A percentile compares a stretch with the other conserved stretches of the same genome.
phyloP scores from a whole-genome alignment of 441 rosid species.

The Brassica balearica region DNA sequence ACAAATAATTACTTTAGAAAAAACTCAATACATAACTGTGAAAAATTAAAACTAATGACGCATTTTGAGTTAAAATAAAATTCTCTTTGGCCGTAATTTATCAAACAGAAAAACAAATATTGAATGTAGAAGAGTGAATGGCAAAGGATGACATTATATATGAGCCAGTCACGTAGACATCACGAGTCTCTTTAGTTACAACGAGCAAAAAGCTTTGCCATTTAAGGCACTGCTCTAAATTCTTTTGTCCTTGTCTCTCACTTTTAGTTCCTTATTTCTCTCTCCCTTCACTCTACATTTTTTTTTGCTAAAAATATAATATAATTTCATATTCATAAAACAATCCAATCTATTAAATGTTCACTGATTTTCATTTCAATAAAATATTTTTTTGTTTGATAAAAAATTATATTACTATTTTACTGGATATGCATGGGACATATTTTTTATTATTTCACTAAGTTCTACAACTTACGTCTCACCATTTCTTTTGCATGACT shows the following conservation, averaged over 20 bases:
- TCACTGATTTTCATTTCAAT: not conserved
- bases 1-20: not conserved
- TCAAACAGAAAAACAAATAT: not conserved
- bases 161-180: slow-evolving; percentile 41
- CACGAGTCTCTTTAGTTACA: slow-evolving; percentile 45
- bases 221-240: slow-evolving; percentile 41
- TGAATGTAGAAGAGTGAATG: slow-evolving; percentile 20
- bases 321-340: slow-evolving; percentile 6
- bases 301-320: no score
- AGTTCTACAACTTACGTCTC: not conserved
- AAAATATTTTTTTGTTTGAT: not conserved
- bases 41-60: not conserved
- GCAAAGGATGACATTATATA: slow-evolving; percentile 28
- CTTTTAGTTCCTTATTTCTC: slow-evolving; percentile 4
- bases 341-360: slow-evolving; percentile 8
- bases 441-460: not conserved
- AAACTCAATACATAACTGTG: not conserved
- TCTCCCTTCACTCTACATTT: not conserved
- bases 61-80: not conserved
- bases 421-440: not conserved
- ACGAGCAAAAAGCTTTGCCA: slow-evolving; percentile 36
- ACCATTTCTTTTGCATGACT: not conserved
- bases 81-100: not conserved
- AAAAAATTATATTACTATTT: not conserved
- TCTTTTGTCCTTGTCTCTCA: slow-evolving; percentile 34